Base-by-base conservation (phyloP, 2,329 filamentous ascomycete species). In the Phoma herbarum region DNA sequence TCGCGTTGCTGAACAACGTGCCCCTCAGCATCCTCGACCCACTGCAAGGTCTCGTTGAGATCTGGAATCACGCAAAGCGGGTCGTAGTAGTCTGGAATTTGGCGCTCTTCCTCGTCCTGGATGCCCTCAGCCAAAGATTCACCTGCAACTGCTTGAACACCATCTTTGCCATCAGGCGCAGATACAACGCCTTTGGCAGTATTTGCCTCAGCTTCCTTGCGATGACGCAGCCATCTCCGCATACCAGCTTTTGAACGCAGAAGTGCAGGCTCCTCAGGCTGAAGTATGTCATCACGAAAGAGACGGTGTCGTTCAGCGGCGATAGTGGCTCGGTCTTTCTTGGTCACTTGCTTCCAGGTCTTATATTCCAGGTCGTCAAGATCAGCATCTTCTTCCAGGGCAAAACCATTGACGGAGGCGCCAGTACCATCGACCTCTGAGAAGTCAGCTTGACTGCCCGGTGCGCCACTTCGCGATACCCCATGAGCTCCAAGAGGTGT, bases 331-430 rank as follows among this genome's bases (percentile, higher is more conserved):
- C 95, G 89, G 71, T 97, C 93, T 75, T 95, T 97, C 79, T 98
- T 98, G 2, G 95, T 99, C 39, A 97, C 92, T 77, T 98, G 94
- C 80, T 98, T 99, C 95, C 96, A 99, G 33, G 95, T 91, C 75
- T 96, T 96, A 80, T 95, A 97, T 73, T 97, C 94, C 2, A 85
- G 80, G 58, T 98, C 93, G 68, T 98, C 93, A 67, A 96, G 88
- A 66, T 92, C 92, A 12, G 86, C 85, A 66, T 96, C 91, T 67
- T 96, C 90, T 50, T 89, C 86, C 20, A 90, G 73, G 0, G 84
- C 82, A 74, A 90, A 83, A 22, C 87, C 88, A 64, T 87, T 89
- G 37, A 92, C 81, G 2, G 88, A 89, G 6, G 89, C 86, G n/a
- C 78, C 80, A 33, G 82, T 77, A 0, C 86, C 90, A 73, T 98